These are phyloP conservation scores for Fusarium sp. DNA, from an alignment of 2,329 filamentous ascomycete genomes.

Conservation along the genomic window DNA sequence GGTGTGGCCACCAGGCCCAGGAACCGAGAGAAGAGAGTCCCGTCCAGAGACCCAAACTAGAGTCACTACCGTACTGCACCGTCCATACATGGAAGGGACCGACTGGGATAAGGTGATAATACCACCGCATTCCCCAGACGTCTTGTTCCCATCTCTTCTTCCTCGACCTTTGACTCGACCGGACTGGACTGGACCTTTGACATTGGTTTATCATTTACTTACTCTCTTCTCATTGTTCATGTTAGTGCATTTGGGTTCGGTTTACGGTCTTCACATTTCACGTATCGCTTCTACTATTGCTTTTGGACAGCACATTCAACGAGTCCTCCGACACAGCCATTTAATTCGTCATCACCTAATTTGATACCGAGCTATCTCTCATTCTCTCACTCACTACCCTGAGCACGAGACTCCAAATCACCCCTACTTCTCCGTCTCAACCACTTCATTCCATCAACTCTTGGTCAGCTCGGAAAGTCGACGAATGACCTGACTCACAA, in stretches of 20 bases:
- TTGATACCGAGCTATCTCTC: conserved; percentile 5
- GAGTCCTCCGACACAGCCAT: conserved; percentile 2
- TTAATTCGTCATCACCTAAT: conserved; percentile 17
- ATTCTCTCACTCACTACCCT: background rate
- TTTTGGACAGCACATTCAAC: conserved; percentile 19
- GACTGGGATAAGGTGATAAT: conserved; percentile 44
- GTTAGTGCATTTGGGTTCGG: conserved; percentile 26
- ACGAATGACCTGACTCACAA: conserved; percentile 23
- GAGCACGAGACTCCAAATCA: conserved; percentile 6
- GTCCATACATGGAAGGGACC: conserved; percentile 5
- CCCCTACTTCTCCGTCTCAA: conserved; percentile 15
- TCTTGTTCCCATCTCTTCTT: conserved; percentile 34
- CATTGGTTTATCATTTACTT: background rate
- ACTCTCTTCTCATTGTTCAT: conserved; percentile 13
- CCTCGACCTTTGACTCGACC: conserved; percentile 29
- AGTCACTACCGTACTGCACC: conserved; percentile 1
- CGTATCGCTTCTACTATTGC: conserved; percentile 13
- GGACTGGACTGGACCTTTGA: conserved; percentile 23
- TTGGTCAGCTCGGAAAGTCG: conserved; percentile 20
- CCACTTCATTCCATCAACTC: conserved; percentile 32
- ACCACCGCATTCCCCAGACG: conserved; percentile 45
- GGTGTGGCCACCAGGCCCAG: conserved; percentile 40
- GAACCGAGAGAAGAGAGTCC: conserved; percentile 29
- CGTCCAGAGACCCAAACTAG: conserved; percentile 27
- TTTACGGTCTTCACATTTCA: conserved; percentile 17